Percentiles rank a stretch among this genome's conserved stretches.
Conservation (phyloP, 2,329 filamentous ascomycete species). For the Rugonectria rugulosa region DNA sequence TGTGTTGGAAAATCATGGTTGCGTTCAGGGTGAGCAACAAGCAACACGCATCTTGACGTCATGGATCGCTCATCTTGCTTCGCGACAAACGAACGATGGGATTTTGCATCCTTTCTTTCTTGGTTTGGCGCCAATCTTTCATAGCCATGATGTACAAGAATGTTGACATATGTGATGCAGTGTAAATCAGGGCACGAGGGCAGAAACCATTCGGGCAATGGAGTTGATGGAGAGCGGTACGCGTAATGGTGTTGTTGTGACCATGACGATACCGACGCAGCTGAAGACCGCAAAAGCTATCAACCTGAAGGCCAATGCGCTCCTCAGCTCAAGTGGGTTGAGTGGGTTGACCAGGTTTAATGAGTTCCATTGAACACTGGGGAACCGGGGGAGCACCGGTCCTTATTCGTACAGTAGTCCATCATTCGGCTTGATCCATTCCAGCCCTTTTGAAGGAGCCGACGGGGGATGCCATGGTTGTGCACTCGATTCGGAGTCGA, state of each 20-base stretch:
- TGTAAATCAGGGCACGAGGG: conserved; percentile 15
- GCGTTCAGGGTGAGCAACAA: not conserved
- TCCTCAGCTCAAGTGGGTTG: not conserved
- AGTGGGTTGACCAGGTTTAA: not conserved
- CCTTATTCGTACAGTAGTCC: too few relatives aligned
- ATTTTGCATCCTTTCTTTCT: conserved; percentile 19
- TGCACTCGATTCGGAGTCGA: too few relatives aligned
- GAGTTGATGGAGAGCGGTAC: not conserved
- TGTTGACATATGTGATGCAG: not conserved
- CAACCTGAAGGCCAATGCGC: too few relatives aligned
- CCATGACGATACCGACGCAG: not conserved
- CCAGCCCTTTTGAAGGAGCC: too few relatives aligned
- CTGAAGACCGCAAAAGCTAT: too few relatives aligned
- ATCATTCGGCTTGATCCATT: too few relatives aligned
- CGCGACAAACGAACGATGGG: conserved; percentile 21
- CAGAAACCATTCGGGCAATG: not conserved
- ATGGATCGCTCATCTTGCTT: conserved; percentile 32
- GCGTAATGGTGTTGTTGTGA: not conserved
- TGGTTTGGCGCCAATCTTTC: not conserved
- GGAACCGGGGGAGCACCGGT: too few relatives aligned
- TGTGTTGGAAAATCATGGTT: not conserved
- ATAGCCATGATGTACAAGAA: not conserved
- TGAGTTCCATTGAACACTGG: too few relatives aligned
- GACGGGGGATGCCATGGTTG: too few relatives aligned
- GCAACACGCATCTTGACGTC: conserved; percentile 36